Conservation (phyloP, 768 basidiomycete species). For the Podaxis sp. region DNA sequence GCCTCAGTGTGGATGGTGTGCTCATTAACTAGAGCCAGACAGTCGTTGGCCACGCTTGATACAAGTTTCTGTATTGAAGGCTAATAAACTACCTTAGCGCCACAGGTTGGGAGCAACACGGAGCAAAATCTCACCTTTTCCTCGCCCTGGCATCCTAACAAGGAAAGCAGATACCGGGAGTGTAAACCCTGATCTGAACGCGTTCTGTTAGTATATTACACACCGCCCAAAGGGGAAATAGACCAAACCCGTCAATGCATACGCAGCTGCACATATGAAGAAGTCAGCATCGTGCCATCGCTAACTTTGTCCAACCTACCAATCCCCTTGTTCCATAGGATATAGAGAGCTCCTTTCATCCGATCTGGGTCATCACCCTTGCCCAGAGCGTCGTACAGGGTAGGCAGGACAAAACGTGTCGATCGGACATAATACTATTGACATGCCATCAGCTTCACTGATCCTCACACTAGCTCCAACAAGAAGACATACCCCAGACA, state of each 20-base stretch:
- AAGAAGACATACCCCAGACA: slow-evolving; percentile 52
- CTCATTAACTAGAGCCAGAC: slow-evolving; percentile 56
- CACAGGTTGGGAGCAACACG: not conserved
- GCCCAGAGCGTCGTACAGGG: slow-evolving; percentile 56
- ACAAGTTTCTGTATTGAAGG: slow-evolving; percentile 78
- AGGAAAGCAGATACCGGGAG: slow-evolving; percentile 53
- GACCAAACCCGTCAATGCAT: slow-evolving; percentile 62
- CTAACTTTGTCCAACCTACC: slow-evolving; percentile 36
- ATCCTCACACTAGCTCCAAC: slow-evolving; percentile 4
- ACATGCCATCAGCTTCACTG: slow-evolving; percentile 13
- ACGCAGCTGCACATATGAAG: slow-evolving; percentile 43
- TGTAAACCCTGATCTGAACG: slow-evolving; percentile 54
- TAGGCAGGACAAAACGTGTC: slow-evolving; percentile 61
- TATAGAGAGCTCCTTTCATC: slow-evolving; percentile 93
- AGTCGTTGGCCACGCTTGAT: slow-evolving; percentile 59
- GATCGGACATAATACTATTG: slow-evolving; percentile 68
- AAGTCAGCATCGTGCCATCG: slow-evolving; percentile 6
- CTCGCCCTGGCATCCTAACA: slow-evolving; percentile 79
- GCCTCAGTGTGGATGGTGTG: slow-evolving; percentile 64
- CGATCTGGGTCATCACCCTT: slow-evolving; percentile 86
- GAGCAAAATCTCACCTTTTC: slow-evolving; percentile 60
- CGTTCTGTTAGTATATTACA: slow-evolving; percentile 2
- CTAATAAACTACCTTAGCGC: slow-evolving; percentile 31
- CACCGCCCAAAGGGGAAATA: not conserved
- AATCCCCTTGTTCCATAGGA: slow-evolving; percentile 70